These are phyloP conservation scores for Metschnikowia anglica DNA, from an alignment of 805 yeast species.

Conservation along the genomic window DNA sequence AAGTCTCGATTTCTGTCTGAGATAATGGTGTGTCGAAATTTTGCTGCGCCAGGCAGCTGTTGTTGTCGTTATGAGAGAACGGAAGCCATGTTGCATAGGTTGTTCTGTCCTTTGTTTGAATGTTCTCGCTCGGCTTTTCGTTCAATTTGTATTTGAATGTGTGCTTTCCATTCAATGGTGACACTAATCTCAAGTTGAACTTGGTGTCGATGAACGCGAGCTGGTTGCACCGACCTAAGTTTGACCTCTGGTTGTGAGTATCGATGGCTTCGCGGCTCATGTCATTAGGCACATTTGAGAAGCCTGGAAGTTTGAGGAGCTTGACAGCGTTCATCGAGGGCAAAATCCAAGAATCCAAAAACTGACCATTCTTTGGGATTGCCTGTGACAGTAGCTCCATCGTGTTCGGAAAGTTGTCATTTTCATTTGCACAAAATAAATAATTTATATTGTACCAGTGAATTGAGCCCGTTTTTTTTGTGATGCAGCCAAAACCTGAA, in stretches of 20 bases:
- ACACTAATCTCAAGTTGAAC: constrained; percentile 32
- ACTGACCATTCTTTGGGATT: constrained; percentile 17
- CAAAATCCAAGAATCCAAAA: constrained; percentile 47
- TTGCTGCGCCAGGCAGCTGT: background rate
- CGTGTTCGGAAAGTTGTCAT: constrained; percentile 32
- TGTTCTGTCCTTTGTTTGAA: background rate
- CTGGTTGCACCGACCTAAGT: constrained; percentile 20
- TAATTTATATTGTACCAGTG: constrained; percentile 59
- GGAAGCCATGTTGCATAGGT: constrained; percentile 11
- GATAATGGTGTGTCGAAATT: constrained; percentile 35
- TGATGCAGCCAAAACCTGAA: constrained; percentile 51
- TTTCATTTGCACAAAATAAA: constrained; percentile 30
- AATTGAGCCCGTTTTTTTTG: constrained; percentile 54
- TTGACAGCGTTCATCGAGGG: constrained; percentile 35
- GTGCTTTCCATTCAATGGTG: constrained; percentile 40
- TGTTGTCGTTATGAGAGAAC: background rate
- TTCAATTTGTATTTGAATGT: constrained; percentile 45
- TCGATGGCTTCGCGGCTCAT: background rate
- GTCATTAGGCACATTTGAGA: constrained; percentile 12
- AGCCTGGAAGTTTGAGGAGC: constrained; percentile 28
- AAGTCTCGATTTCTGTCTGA: constrained; percentile 57
- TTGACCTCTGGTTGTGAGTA: background rate
- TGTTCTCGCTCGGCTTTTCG: background rate
- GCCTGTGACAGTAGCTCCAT: constrained; percentile 13
- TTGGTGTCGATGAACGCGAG: constrained; percentile 35